Evolutionary conservation across 2,329 filamentous ascomycete genomes (phyloP).

Genomic region (Tolypocladium tropicale): DNA sequence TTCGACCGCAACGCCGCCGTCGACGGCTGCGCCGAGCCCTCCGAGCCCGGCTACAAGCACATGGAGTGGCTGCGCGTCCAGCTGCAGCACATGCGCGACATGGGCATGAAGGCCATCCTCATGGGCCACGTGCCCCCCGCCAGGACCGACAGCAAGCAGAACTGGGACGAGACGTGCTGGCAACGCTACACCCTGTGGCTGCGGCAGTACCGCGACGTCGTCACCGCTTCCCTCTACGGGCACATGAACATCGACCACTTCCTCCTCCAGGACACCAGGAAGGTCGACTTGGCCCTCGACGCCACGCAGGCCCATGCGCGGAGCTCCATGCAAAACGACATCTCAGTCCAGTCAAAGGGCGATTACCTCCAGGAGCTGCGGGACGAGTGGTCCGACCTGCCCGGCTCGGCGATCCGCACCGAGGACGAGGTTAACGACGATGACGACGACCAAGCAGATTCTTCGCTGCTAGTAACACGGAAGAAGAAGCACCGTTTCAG

Average conservation of each 20-base stretch:
- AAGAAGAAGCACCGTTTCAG: constrained; percentile 42
- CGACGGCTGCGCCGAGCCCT: constrained; percentile 70
- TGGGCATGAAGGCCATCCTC: constrained; percentile 87
- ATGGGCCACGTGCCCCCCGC: constrained; percentile 93
- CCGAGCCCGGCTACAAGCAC: constrained; percentile 84
- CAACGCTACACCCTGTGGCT: constrained; percentile 93
- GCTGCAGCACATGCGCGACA: constrained; percentile 68
- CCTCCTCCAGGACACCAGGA: constrained; percentile 74
- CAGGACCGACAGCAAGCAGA: constrained; percentile 70
- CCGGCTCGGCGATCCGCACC: constrained; percentile 32
- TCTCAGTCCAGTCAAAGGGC: constrained; percentile 50
- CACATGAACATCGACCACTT: constrained; percentile 99
- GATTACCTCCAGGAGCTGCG: constrained; percentile 73
- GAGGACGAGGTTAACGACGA: constrained; percentile 8
- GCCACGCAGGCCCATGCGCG: constrained; percentile 15
- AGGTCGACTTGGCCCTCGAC: constrained; percentile 52
- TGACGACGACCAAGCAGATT: constrained; percentile 8
- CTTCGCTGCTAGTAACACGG: constrained; percentile 20
- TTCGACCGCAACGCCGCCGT: constrained; percentile 90
- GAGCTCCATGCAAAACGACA: constrained; percentile 32
- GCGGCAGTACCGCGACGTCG: constrained; percentile 80
- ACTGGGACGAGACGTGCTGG: constrained; percentile 97
- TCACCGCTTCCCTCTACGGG: constrained; percentile 70
- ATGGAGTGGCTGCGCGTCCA: constrained; percentile 94
- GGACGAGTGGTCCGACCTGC: constrained; percentile 66